Base-by-base conservation (phyloP, 495 filamentous ascomycete genomes). In the Sabuloglossum arenarium region DNA sequence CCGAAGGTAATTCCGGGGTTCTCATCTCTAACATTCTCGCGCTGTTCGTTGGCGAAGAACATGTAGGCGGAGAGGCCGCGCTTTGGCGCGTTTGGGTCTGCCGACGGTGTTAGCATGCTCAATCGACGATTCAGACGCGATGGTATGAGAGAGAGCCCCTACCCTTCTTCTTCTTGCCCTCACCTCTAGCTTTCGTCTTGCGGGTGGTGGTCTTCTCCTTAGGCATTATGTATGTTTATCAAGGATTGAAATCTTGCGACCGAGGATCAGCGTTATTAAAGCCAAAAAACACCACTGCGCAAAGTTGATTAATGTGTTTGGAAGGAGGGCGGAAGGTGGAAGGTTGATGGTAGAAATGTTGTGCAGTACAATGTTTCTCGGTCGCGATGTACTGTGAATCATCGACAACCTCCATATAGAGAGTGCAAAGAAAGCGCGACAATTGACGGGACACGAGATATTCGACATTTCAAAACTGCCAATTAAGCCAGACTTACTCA, bases 11-110 rank as follows among this genome's bases (percentile, higher is more conserved):
- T 94, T 57, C 90, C 90, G 5, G 93, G 90, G 77, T 99, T 97
- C 71, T 99, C 91, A 67, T 93, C 86, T 65, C 90, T 85, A 62
- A 99, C 91, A 69, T 91, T 94, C 62, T 97, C 91, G 62, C 91
- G 88, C 70, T 95, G 85, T 68, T 97, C 93, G 64, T 97, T 97
- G 77, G 91, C 91, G 68, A 99, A 99, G 80, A 97, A 99, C 91
- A 99, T 99, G 80, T 99, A 99, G 53, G 93, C 91, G 23, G 91
- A 99, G 51, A 99, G 85, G 72, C 88, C 93, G 72, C 91, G 86
- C 85, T 97, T 99, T 66, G 91, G 91, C 50, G 89, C 89, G 69
- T 97, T 96, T 71, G 91, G 91, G 70, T 98, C 91, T 97, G 60
- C 1, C 19, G 21, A 55, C 21, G 14, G 19, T 46, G 57, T 60